These are phyloP conservation scores for Fraxinus anomala DNA, from an alignment of 257 asterid species.

Conservation along the genomic window DNA sequence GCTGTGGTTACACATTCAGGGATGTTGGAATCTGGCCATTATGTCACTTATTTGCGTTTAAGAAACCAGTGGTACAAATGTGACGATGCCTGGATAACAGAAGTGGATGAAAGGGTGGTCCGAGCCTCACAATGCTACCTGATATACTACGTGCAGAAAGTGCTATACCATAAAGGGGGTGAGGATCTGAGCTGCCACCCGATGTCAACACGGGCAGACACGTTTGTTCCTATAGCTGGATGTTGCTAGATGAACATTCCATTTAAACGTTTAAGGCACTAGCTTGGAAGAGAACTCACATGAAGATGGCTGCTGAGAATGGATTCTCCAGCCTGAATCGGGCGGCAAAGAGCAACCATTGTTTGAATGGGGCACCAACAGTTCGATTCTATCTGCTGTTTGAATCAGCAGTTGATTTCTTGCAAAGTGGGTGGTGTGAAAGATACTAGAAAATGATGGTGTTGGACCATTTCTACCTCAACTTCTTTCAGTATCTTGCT, in stretches of 20 bases:
- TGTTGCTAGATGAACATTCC: slow-evolving; percentile 48
- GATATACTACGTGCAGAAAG: slow-evolving; percentile 62
- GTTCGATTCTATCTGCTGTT: neutral
- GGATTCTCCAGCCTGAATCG: neutral
- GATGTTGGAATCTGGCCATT: slow-evolving; percentile 74
- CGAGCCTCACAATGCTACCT: slow-evolving; percentile 67
- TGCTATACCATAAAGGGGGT: slow-evolving; percentile 42
- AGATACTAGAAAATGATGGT: slow-evolving; percentile 5
- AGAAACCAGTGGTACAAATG: slow-evolving; percentile 72
- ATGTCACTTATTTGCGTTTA: slow-evolving; percentile 61
- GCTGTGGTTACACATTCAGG: slow-evolving; percentile 83
- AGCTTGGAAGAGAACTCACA: neutral
- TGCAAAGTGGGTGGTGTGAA: neutral
- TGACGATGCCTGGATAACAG: slow-evolving; percentile 77
- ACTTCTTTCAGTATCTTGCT: slow-evolving; percentile 9
- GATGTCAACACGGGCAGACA: slow-evolving; percentile 43
- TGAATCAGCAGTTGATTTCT: neutral
- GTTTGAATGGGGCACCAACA: too few relatives aligned
- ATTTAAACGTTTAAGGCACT: neutral
- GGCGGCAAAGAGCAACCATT: neutral
- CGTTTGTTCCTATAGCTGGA: slow-evolving; percentile 71
- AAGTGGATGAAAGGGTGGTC: slow-evolving; percentile 66
- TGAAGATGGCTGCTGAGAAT: neutral
- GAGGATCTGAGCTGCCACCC: slow-evolving; percentile 70
- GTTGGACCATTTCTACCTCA: neutral